Evolutionary conservation across 306 rosid species (phyloP).

Genomic region (Senna tora): DNA sequence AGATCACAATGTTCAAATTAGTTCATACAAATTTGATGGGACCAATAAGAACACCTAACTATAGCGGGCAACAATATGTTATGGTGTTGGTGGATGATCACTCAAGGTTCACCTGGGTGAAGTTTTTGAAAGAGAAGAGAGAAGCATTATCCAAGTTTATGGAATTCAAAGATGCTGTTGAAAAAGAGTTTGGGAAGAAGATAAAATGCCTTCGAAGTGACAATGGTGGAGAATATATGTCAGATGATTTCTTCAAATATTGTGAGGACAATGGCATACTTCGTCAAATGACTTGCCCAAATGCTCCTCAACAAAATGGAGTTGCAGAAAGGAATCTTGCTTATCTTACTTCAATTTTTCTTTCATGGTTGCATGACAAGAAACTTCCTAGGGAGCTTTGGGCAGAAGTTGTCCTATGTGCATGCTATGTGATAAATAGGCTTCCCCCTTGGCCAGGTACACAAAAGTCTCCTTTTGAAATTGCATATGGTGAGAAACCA

Average conservation of each 20-base stretch:
- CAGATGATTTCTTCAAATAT: neutral
- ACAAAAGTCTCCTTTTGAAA: slow-evolving; percentile 15
- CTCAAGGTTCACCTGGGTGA: neutral
- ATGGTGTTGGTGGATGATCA: slow-evolving; percentile 5
- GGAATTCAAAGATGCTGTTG: neutral
- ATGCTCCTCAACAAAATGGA: slow-evolving; percentile 19
- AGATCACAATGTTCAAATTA: neutral
- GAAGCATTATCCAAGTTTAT: slow-evolving; percentile 21
- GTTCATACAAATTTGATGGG: slow-evolving; percentile 23
- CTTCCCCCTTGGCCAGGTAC: slow-evolving; percentile 25
- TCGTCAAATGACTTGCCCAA: neutral
- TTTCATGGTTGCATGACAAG: too few relatives aligned
- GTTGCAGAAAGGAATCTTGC: neutral
- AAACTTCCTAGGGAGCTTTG: too few relatives aligned
- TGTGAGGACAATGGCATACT: neutral
- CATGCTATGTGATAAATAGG: slow-evolving; percentile 10
- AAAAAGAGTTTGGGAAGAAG: neutral
- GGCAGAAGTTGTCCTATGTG: too few relatives aligned
- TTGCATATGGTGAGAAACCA: neutral
- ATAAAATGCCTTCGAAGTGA: neutral
- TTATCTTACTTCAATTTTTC: neutral
- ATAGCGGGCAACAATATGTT: neutral
- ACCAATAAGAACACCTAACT: slow-evolving; percentile 9
- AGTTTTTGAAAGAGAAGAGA: neutral
- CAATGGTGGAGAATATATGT: neutral